Evolutionary conservation across 441 rosid genomes (phyloP).

Genomic region (Adansonia grandidieri): DNA sequence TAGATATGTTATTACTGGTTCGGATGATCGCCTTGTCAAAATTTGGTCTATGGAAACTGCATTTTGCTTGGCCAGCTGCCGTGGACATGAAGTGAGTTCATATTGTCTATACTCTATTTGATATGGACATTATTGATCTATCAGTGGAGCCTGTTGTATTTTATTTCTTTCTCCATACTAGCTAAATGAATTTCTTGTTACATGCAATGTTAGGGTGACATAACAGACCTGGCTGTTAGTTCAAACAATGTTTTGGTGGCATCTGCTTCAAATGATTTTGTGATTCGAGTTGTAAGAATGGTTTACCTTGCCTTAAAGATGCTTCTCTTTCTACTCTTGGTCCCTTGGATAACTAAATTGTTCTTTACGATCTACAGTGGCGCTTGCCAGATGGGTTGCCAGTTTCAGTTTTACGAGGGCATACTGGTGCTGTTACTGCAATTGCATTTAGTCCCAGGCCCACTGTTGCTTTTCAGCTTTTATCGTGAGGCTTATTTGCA

Average conservation of each 20-base stretch:
- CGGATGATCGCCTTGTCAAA: constrained; percentile 87
- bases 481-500: constrained; percentile 63
- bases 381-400: constrained; percentile 84
- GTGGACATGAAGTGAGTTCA: constrained; percentile 82
- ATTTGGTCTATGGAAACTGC: constrained; percentile 94
- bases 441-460: constrained; percentile 91
- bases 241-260: constrained; percentile 81
- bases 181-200: constrained; percentile 31
- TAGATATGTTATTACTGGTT: constrained; percentile 82
- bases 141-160: constrained; percentile 27
- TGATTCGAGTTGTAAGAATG: constrained; percentile 76
- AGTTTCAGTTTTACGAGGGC: constrained; percentile 79
- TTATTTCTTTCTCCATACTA: constrained; percentile 28
- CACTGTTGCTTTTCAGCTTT: constrained; percentile 62
- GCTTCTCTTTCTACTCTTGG: constrained; percentile 24
- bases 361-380: constrained; percentile 59
- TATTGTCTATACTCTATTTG: constrained; percentile 25
- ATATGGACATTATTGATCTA: constrained; percentile 19
- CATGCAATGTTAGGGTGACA: constrained; percentile 65
- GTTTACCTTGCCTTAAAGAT: constrained; percentile 24
- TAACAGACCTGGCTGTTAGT: constrained; percentile 83
- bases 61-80: constrained; percentile 85
- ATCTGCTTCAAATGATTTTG: constrained; percentile 83
- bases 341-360: constrained; percentile 30
- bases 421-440: constrained; percentile 81